Evolutionary conservation across 208 protist species (phyloP).

Genomic region (Balamuthia mandrillaris): DNA sequence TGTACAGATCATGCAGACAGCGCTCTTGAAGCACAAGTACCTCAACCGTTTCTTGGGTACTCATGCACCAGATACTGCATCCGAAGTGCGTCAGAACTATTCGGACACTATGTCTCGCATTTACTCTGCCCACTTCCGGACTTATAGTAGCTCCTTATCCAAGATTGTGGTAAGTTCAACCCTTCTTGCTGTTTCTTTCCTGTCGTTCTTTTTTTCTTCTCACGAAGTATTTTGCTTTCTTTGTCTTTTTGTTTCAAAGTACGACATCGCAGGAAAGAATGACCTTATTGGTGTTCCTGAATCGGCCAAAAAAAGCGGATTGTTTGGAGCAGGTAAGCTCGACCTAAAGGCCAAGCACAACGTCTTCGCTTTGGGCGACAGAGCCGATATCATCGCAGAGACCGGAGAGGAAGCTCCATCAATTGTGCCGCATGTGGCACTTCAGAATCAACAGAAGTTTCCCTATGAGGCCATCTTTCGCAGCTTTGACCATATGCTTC

Average conservation of each 20-base stretch:
- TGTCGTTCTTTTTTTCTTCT: too few relatives aligned
- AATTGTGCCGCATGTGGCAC: background rate
- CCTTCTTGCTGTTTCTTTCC: too few relatives aligned
- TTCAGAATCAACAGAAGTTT: background rate
- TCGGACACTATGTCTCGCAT: background rate
- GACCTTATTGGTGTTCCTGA: too few relatives aligned
- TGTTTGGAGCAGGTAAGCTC: background rate
- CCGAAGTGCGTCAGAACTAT: background rate
- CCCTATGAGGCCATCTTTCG: background rate
- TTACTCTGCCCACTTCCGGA: background rate
- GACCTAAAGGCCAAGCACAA: background rate
- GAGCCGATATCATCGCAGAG: background rate
- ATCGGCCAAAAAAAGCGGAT: too few relatives aligned
- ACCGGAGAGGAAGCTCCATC: background rate
- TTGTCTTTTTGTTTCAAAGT: too few relatives aligned
- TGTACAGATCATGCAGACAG: background rate
- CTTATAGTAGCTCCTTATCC: background rate
- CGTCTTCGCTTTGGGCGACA: background rate
- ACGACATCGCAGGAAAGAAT: too few relatives aligned
- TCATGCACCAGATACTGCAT: background rate
- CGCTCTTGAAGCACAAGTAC: slow-evolving; percentile 4
- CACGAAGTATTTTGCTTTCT: too few relatives aligned
- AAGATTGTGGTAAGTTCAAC: too few relatives aligned
- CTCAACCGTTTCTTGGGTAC: background rate
- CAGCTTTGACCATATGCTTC: background rate